Conservation (phyloP, 495 filamentous ascomycete genomes). For the Lindgomyces ingoldianus region DNA sequence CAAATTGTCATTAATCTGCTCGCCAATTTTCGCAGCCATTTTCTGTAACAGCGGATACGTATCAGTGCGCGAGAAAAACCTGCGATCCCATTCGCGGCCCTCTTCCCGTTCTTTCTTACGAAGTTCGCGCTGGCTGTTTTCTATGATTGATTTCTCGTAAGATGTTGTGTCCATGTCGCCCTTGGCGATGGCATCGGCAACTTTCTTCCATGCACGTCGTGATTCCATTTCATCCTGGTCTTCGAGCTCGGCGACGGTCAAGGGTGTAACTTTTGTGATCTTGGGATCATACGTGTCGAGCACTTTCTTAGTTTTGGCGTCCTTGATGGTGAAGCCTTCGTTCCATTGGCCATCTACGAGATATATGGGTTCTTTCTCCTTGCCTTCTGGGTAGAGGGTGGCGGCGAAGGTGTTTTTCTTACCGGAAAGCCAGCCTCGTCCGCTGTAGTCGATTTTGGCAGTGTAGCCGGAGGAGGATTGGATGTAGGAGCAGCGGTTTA, state of each 20-base stretch:
- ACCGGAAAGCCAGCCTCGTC: conserved; percentile 89
- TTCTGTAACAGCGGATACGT: conserved; percentile 58
- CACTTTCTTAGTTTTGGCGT: conserved; percentile 67
- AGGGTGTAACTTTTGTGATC: conserved; percentile 60
- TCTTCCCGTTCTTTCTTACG: conserved; percentile 78
- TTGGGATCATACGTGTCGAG: conserved; percentile 71
- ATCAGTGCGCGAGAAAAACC: conserved; percentile 71
- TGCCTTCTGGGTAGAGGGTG: conserved; percentile 69
- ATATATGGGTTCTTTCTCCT: conserved; percentile 81
- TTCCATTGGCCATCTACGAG: conserved; percentile 91
- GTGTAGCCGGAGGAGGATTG: conserved; percentile 81
- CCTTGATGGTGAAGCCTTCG: conserved; percentile 75
- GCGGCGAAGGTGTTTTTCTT: conserved; percentile 94
- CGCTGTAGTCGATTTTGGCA: conserved; percentile 89
- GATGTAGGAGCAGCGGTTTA: conserved; percentile 81
- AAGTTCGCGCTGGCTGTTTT: conserved; percentile 84
- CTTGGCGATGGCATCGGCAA: conserved; percentile 73
- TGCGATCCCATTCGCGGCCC: conserved; percentile 76
- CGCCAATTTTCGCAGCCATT: conserved; percentile 60
- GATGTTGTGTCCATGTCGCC: conserved; percentile 83
- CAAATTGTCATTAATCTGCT: conserved; percentile 65
- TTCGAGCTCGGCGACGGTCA: conserved; percentile 72
- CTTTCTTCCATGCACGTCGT: conserved; percentile 83
- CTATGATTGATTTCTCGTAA: conserved; percentile 81
- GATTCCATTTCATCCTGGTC: conserved; percentile 86